Evolutionary conservation across 176 grass and related monocot species (phyloP), one percentile per base, ranked within the genome.

Genomic region (Zea luxurians): DNA sequence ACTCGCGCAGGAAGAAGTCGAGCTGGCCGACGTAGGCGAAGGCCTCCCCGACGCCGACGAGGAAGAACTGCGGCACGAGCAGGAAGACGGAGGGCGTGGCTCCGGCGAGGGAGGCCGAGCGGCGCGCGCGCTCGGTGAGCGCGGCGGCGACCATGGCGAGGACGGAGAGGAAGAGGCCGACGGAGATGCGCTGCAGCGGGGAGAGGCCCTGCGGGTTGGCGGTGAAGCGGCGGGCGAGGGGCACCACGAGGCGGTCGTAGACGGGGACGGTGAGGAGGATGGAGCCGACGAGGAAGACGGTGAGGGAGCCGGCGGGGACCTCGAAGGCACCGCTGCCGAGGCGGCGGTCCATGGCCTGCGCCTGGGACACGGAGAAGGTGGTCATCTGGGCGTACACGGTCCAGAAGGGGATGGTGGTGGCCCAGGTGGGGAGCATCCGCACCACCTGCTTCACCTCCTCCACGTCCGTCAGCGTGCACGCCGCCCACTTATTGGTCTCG

Each of bases 1-100:
- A 93, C 65, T 97, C 93, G 13, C 88, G 73, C 6, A 97, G 73
- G 84, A 97, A 97, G 78, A 97, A 97, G n/a, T 97, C 93, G 42
- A 97, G 81, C 68, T 97, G 93, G 15, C 90, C 93, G 13, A 97
- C 81, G 90, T 97, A 97, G 1, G 90, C 89, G 86, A 97, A 93
- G 0, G 93, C 93, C 93, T 97, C 93, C 20, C 90, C 93, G 1
- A 90, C 75, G 4, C 93, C 93, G 4, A 93, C 88, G 2, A 97
- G 59, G 3, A 93, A 44, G 81, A 97, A 97, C 73, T 97, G 90
- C 0, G 90, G 93, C 10, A 93, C 73, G 1, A 97, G 78, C 70
- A 84, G 81, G 83, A 97, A 97, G 17, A 97, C 93, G 10, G 80
- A 89, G 12, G 82, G 76, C 16, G 47, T 21, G 8, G 40, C 41